These are phyloP conservation scores for Chenopodium quinoa DNA, from an alignment of 148 eudicot genomes.

Conservation along the genomic window DNA sequence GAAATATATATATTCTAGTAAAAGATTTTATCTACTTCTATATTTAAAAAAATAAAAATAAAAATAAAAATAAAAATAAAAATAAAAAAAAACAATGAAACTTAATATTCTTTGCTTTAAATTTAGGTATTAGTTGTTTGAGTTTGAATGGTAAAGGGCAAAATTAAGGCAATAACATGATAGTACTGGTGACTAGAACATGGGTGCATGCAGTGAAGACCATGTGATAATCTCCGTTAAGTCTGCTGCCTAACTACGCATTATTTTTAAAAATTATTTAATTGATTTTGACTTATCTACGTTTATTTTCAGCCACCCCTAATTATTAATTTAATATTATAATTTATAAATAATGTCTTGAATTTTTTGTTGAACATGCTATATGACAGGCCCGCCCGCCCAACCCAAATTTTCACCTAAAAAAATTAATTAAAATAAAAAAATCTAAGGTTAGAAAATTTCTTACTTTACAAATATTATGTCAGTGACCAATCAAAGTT, in stretches of 20 bases:
- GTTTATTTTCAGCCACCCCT: conserved; percentile 3
- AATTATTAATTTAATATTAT: background rate
- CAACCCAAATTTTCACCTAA: too few species aligned
- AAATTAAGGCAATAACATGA: conserved; percentile 17
- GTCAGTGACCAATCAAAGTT: too few species aligned
- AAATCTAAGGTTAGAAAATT: too few species aligned
- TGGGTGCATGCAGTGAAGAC: conserved; percentile 39
- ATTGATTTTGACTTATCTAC: conserved; percentile 13
- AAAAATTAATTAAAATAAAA: too few species aligned
- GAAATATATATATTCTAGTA: background rate
- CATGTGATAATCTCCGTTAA: conserved; percentile 39
- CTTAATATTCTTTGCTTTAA: background rate
- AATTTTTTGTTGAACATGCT: background rate
- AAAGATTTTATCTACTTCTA: background rate
- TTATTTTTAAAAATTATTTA: conserved; percentile 1
- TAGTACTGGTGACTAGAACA: conserved; percentile 34
- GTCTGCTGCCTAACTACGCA: conserved; percentile 28
- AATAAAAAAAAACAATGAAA: background rate
- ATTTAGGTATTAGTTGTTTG: background rate
- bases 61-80: too few species aligned
- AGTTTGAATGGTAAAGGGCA: conserved; percentile 6
- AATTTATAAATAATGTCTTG: too few species aligned
- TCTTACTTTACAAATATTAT: too few species aligned
- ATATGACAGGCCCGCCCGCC: background rate
- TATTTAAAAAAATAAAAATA: too few species aligned